phyloP scores from a whole-genome alignment of 2,329 filamentous ascomycete species.

The Colletotrichum higginsianum region DNA sequence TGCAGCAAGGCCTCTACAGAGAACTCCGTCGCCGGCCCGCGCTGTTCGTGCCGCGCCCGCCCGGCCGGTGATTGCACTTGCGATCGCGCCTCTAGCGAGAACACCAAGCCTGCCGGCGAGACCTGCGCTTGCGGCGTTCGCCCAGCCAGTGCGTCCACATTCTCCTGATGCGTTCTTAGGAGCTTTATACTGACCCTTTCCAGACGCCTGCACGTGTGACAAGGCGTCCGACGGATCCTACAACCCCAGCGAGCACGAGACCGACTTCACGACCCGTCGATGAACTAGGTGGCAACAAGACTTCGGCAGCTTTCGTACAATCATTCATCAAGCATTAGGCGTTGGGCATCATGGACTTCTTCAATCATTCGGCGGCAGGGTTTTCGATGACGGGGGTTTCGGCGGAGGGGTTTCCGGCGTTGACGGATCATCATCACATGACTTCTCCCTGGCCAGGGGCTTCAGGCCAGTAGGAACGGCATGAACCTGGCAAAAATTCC shows the following conservation, averaged over 20 bases:
- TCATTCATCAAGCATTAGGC: slow-evolving; percentile 2
- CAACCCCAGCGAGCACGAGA: slow-evolving; percentile 77
- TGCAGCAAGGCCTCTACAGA: slow-evolving; percentile 84
- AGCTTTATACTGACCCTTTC: slow-evolving; percentile 2
- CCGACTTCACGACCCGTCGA: slow-evolving; percentile 83
- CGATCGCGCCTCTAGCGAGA: slow-evolving; percentile 79
- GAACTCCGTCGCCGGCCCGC: slow-evolving; percentile 80
- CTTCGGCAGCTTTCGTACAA: not conserved
- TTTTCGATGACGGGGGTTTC: not conserved
- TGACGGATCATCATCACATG: slow-evolving; percentile 3
- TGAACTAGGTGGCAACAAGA: not conserved
- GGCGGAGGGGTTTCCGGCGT: not conserved
- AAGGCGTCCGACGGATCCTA: slow-evolving; percentile 75
- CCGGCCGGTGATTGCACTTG: slow-evolving; percentile 88
- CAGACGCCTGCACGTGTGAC: slow-evolving; percentile 86
- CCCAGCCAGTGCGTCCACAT: slow-evolving; percentile 72
- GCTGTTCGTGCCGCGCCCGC: slow-evolving; percentile 88
- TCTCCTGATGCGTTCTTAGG: not conserved
- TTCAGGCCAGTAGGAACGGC: not conserved
- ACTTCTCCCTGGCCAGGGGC: not conserved
- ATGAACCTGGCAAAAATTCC: not conserved
- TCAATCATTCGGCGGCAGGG: no score
- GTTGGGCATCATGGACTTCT: not conserved
- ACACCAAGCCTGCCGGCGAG: slow-evolving; percentile 70
- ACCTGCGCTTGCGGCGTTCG: slow-evolving; percentile 86